phyloP scores from a whole-genome alignment of 805 yeast species.

The Kodamaea kaohsiungensis region DNA sequence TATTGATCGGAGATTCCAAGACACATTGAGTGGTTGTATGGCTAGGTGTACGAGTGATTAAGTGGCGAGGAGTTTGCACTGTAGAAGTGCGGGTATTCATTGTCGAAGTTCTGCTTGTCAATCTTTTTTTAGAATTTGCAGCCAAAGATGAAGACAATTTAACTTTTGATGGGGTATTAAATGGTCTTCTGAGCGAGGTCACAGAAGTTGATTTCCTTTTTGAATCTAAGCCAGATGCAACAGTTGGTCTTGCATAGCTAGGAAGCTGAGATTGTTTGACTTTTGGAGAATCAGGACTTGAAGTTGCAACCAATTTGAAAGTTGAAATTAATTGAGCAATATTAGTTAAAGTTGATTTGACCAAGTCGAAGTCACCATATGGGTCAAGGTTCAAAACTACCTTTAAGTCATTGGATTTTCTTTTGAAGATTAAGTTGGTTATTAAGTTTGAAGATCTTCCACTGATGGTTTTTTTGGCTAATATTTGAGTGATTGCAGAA shows the following conservation, averaged over 20 bases:
- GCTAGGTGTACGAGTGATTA: background rate
- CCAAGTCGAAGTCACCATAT: slow-evolving; percentile 23
- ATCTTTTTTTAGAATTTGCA: background rate
- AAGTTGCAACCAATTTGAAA: slow-evolving; percentile 15
- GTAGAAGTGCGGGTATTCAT: background rate
- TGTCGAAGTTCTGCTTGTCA: background rate
- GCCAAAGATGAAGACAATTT: slow-evolving; percentile 7
- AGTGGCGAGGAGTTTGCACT: background rate
- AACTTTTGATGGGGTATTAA: slow-evolving; percentile 12
- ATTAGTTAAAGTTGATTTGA: slow-evolving; percentile 28
- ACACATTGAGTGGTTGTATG: background rate
- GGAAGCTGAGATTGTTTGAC: slow-evolving; percentile 3
- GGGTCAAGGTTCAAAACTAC: slow-evolving; percentile 30
- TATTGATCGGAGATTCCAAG: slow-evolving; percentile 2
- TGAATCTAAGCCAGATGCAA: slow-evolving; percentile 17
- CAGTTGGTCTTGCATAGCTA: slow-evolving; percentile 35
- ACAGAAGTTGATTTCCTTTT: background rate
- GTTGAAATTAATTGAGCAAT: slow-evolving; percentile 23
- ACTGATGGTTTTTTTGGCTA: slow-evolving; percentile 14
- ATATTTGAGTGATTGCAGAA: slow-evolving; percentile 29
- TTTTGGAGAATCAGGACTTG: slow-evolving; percentile 2
- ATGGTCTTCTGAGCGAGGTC: background rate
- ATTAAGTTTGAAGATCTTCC: slow-evolving; percentile 28
- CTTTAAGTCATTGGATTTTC: slow-evolving; percentile 15
- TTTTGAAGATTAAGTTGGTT: slow-evolving; percentile 28